Evolutionary conservation across 2,329 filamentous ascomycete species (phyloP), one percentile per base, ranked within the genome.

Genomic region (Cryphonectria carpinicola): DNA sequence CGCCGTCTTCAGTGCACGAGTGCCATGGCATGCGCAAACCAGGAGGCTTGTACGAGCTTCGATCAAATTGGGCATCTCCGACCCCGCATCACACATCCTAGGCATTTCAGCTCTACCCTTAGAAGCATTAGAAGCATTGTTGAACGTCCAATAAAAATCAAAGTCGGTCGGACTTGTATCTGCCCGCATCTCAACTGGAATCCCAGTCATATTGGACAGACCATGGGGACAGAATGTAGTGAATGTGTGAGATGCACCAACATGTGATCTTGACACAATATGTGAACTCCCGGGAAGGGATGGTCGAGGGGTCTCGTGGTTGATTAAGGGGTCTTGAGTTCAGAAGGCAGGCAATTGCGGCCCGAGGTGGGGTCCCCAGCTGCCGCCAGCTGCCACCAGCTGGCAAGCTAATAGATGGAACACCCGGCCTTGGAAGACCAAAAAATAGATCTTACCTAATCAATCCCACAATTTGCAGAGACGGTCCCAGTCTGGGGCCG

Each of bases 401-500:
- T 70, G 52, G 52, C 2, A 0, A 22, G 4, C 3, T 39, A 13
- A 14, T 46, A 1, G 8, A 6, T 52, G 56, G 17, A 65, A 1
- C 8, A 17, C 37, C 61, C 61, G 6, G 35, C 14, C n/a, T 28
- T 19, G 39, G 61, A 28, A 43, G 39, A 35, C 28, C 61, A 13
- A 37, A 39, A n/a, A 39, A 28, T 0, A 13, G 3, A 39, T 0
- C 17, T 70, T 69, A 72, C 65, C 49, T 72, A 69, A 72, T 28
- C 22, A 43, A 5, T 19, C 58, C 71, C 71, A 72, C 65, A 68
- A 43, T 66, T 66, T 54, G 60, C 71, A 70, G 66, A 64, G 37
- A 65, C 63, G 41, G 22, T 61, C 67, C 66, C 64, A 49, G 22
- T 67, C 60, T 56, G 66, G 58, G 66, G 32, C 22, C 32, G 60